Percentiles rank a stretch among this genome's conserved stretches.
These are phyloP conservation scores for Cylindrodendrum hubeiense DNA, from an alignment of 2,329 filamentous ascomycete genomes.

Conservation along the genomic window DNA sequence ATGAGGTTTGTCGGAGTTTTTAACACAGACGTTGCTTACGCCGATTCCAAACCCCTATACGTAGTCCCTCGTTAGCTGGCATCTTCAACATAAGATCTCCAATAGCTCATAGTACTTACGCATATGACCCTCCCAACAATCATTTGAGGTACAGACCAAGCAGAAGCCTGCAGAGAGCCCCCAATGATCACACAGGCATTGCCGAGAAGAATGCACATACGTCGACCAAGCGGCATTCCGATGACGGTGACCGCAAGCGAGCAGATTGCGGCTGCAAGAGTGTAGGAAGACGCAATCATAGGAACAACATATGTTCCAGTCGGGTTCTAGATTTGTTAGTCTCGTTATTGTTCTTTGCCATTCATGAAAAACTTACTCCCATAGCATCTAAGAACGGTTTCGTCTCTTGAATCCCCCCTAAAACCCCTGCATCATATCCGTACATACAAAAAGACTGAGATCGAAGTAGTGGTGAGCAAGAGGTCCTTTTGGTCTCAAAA, in stretches of 20 bases:
- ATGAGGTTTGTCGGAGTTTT: neutral
- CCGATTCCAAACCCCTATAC: neutral
- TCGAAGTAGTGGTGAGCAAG: too few relatives aligned
- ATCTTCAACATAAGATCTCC: too few relatives aligned
- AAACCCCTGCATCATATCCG: neutral
- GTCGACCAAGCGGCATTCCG: conserved; percentile 27
- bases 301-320: conserved; percentile 26
- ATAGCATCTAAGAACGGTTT: neutral
- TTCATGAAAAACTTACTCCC: neutral
- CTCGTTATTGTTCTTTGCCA: neutral
- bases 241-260: conserved; percentile 23
- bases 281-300: conserved; percentile 29
- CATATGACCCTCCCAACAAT: conserved; percentile 25
- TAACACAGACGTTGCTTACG: neutral
- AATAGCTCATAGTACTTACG: neutral
- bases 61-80: neutral
- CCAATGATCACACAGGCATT: conserved; percentile 22
- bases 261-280: conserved; percentile 24
- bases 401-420: neutral
- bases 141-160: conserved; percentile 28
- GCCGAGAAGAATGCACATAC: conserved; percentile 22
- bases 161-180: conserved; percentile 23
- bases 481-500: too few relatives aligned
- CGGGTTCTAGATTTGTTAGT: conserved; percentile 15
- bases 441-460: neutral